phyloP scores from a whole-genome alignment of 1,139 yeast genomes.

The Debaryomycetaceae sp. region DNA sequence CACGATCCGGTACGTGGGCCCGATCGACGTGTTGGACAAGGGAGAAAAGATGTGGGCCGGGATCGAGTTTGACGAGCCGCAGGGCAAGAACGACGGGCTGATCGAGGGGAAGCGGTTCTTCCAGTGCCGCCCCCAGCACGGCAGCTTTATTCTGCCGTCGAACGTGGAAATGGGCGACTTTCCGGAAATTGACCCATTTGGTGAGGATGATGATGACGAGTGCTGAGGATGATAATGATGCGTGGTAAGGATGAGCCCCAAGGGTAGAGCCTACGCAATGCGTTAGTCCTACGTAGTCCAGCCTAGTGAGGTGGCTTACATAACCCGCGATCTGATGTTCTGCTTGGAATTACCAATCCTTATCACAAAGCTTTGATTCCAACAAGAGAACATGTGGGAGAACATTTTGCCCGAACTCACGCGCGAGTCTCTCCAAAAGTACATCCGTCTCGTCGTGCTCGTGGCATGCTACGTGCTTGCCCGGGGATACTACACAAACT shows the following conservation, averaged over 20 bases:
- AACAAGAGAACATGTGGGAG: background rate
- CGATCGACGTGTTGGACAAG: slow-evolving; percentile 45
- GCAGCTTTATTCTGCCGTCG: slow-evolving; percentile 41
- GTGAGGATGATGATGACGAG: slow-evolving; percentile 7
- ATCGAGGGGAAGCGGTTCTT: slow-evolving; percentile 25
- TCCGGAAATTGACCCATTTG: slow-evolving; percentile 35
- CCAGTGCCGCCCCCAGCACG: slow-evolving; percentile 28
- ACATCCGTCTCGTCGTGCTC: slow-evolving; percentile 25
- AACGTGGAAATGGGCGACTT: slow-evolving; percentile 44
- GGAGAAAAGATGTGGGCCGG: slow-evolving; percentile 36
- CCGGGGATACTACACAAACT: slow-evolving; percentile 27
- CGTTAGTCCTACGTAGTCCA: no score
- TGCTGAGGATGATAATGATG: background rate
- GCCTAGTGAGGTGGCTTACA: no score
- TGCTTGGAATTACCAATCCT: no score
- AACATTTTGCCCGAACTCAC: slow-evolving; percentile 12
- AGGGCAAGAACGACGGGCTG: slow-evolving; percentile 34
- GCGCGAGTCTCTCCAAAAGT: slow-evolving; percentile 23
- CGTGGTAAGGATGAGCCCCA: background rate
- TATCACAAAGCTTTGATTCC: background rate
- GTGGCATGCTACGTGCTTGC: slow-evolving; percentile 26
- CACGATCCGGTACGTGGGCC: slow-evolving; percentile 54
- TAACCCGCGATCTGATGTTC: no score
- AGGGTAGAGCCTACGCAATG: background rate
- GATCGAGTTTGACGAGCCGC: slow-evolving; percentile 39